Base-by-base conservation (phyloP, 139 green algal genomes). In the Volvox africanus region DNA sequence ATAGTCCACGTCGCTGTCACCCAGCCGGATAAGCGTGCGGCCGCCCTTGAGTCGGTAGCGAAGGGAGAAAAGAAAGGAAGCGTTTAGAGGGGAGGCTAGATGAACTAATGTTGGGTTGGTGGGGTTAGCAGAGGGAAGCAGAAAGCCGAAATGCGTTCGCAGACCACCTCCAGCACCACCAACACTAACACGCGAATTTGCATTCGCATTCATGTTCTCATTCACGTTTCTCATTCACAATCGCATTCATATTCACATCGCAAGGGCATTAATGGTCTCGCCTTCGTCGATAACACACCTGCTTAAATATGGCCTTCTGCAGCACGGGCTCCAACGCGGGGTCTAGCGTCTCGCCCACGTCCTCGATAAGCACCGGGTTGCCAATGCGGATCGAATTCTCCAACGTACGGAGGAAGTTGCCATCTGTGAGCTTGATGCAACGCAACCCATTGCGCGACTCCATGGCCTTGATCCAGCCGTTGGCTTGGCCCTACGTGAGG, bases 401-500 rank as follows among this genome's bases (percentile, higher is more conserved):
- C 68, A 98, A 87, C 37, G 93, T 97, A 78, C 96, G 92, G 89
- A 98, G 93, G 92, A 97, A 98, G 90, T 96, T 96, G 67, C 79
- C 30, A 85, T 98, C 97, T 11, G 94, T 97, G 12, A 97, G 94
- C 88, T 97, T 97, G 67, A 98, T 92, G 20, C 95, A 86, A 16
- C 95, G 93, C 89, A 98, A 94, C 17, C 96, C 97, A 89, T 94
- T 96, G 88, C 96, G 96, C 1, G 73, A 37, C 94, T 98, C 96
- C 95, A 98, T 96, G 80, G 88, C 82, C 92, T 97, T 97, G n/a
- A 98, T 91, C 97, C 97, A 98, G 14, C 82, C 80, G 94, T 97
- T 98, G 69, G 97, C 97, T 89, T 98, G 96, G 26, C 89, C 92
- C 93, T 96, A 92, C 33, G 89, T 87, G 50, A 20, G 78, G 2